Evolutionary conservation across 2,329 filamentous ascomycete genomes (phyloP), one percentile per base, ranked within the genome.

Genomic region (Aspergillus puulaauensis): DNA sequence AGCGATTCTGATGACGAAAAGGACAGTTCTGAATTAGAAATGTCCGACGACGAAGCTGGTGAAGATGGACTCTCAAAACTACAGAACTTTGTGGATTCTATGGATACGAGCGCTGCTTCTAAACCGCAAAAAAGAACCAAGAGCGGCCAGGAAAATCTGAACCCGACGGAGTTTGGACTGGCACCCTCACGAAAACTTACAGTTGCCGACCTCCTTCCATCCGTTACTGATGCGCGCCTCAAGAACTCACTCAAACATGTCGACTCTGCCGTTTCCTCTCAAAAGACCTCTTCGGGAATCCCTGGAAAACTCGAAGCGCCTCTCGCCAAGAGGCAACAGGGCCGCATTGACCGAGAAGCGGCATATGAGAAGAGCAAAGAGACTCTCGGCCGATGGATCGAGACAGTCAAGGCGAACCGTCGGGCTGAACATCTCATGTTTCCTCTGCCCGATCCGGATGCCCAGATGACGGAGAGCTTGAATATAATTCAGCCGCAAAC

Each of bases 321-420:
- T 14, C 81, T 97, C 5, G 86, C 91, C 1, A 92, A 90, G 71
- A 85, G 93, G 60, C 90, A 96, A 66, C 93, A 98, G 73, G 92
- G 93, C 70, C 86, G 87, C 50, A 77, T 97, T 15, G 89, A 96
- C 68, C 90, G 95, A 52, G 80, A 82, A 52, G 91, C 87, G 23
- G 95, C 95, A 3, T 96, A 93, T 66, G 86, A 92, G 37, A 93
- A 96, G 79, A 93, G 91, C 51, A 96, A 96, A 68, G 89, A 97
- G 74, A 93, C 92, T 0, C 80, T 99, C 24, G 87, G 90, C 62
- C 86, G 91, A 66, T 99, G 95, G 95, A 89, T 89, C 33, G 93
- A 97, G 60, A 98, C 95, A 0, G 92, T 99, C 68, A 96, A 97
- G 77, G 86, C 91, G 33, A 97, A 97, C 74, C 89, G 95, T 59